Evolutionary conservation across 352 stramenopile species (phyloP), one percentile per base, ranked within the genome.

Genomic region (Hyaloperonospora arabidopsidis): DNA sequence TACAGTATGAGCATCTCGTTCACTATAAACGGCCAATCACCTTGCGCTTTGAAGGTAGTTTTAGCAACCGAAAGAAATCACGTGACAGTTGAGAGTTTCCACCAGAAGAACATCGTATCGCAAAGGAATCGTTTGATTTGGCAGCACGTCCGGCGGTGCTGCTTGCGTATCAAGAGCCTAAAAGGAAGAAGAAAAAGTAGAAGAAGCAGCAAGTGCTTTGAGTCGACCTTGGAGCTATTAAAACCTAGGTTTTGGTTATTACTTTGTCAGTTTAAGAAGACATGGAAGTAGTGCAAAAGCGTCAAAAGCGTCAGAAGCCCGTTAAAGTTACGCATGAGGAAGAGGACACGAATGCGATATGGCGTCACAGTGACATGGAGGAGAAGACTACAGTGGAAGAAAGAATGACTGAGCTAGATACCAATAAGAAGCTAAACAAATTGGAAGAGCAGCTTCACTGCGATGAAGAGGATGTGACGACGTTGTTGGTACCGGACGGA

Each of bases 391-490:
- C 41, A 15, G 19, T 63, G 12, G 40, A 64, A 21, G 45, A 45
- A 5, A 57, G 44, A 5, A 65, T 50, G 12, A 46, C 54, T 1
- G 60, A 66, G 29, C 38, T 61, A 12, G 55, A 67, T 39, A 38
- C 49, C 0, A 35, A 57, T 8, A 44, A 60, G 40, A 51, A 67
- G 14, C 57, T 19, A 13, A 7, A 23, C 21, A 41, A 51, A 15
- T 59, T 49, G 2, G 69, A 79, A 15, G 44, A 28, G n/a, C 75
- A 86, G 50, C 83, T 87, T 55, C 57, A 43, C 21, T 67, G 74
- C 41, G 76, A 86, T 40, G 77, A 87, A 49, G 72, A 87, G 14
- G 70, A 84, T 12, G 57, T 87, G 7, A 51, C 83, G 45, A 61
- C 64, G 22, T 53, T 89, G 14, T 54, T 86, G 18, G 25, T 7